Evolutionary conservation across 306 rosid genomes (phyloP).

Genomic region (Vachellia collinsii): DNA sequence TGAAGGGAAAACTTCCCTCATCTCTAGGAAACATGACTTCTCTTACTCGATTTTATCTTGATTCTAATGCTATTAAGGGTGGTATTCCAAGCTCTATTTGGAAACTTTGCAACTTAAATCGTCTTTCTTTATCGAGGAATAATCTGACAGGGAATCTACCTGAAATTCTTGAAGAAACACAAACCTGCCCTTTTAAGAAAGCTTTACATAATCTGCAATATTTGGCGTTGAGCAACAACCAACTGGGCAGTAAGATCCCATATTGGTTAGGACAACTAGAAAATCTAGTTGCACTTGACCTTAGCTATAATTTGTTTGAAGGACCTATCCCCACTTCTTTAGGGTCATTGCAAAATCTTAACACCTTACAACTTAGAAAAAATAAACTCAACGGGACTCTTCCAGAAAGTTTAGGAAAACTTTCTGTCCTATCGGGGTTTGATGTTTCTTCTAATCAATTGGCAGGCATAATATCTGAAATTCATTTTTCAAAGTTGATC

Average conservation of each 20-base stretch:
- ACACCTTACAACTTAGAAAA: neutral
- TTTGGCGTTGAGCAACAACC: slow-evolving; percentile 31
- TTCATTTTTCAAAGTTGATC: slow-evolving; percentile 40
- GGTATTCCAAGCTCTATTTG: slow-evolving; percentile 49
- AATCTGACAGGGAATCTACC: slow-evolving; percentile 45
- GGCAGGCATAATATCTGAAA: slow-evolving; percentile 42
- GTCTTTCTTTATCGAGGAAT: slow-evolving; percentile 21
- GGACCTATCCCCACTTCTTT: slow-evolving; percentile 46
- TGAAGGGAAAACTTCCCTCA: slow-evolving; percentile 48
- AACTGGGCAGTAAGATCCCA: slow-evolving; percentile 42
- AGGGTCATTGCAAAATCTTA: slow-evolving; percentile 40
- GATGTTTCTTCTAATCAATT: slow-evolving; percentile 56
- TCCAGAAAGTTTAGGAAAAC: slow-evolving; percentile 52
- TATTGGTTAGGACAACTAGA: slow-evolving; percentile 44
- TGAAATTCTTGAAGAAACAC: slow-evolving; percentile 40
- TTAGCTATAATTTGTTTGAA: slow-evolving; percentile 34
- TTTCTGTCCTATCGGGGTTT: slow-evolving; percentile 33
- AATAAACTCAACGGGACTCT: slow-evolving; percentile 50
- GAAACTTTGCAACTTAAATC: slow-evolving; percentile 33
- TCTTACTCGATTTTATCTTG: slow-evolving; percentile 40
- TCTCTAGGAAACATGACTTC: slow-evolving; percentile 52
- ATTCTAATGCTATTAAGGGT: slow-evolving; percentile 29
- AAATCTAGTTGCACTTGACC: slow-evolving; percentile 31
- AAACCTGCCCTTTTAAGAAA: slow-evolving; percentile 17
- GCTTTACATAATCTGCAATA: slow-evolving; percentile 31